Conservation (phyloP, 352 stramenopile genomes). For the Phytophthora gonapodyides region DNA sequence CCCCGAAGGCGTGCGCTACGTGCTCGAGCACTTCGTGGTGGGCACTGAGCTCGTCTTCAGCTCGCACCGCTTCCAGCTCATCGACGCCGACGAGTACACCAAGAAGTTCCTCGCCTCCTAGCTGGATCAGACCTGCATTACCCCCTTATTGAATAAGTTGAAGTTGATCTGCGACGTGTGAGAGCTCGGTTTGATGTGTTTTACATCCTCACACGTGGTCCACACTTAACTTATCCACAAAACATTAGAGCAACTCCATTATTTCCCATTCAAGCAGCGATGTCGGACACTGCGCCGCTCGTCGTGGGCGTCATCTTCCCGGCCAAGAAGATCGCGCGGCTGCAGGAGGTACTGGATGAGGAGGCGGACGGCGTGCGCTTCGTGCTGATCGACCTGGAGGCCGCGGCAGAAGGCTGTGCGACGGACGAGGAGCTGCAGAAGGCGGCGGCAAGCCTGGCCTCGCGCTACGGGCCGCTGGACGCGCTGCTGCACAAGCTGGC, state of each 20-base stretch:
- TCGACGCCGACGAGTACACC: constrained; percentile 84
- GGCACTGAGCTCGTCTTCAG: constrained; percentile 65
- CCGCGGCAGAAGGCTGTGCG: constrained; percentile 24
- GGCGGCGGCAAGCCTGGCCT: constrained; percentile 30
- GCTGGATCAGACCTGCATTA: not conserved
- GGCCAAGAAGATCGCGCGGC: constrained; percentile 80
- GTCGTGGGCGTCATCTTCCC: constrained; percentile 82
- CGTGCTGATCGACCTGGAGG: constrained; percentile 75
- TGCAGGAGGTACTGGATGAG: constrained; percentile 63
- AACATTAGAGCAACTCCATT: too few species aligned
- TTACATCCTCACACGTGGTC: not conserved
- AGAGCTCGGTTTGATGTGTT: too few species aligned
- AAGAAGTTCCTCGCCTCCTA: constrained; percentile 78
- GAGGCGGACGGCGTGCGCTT: constrained; percentile 60
- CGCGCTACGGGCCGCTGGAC: constrained; percentile 55
- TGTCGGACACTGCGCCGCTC: constrained; percentile 31
- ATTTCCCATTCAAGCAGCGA: not conserved
- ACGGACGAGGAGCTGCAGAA: constrained; percentile 33
- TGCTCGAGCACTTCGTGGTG: constrained; percentile 63
- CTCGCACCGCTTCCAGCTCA: constrained; percentile 75
- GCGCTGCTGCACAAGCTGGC: constrained; percentile 82
- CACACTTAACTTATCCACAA: not conserved
- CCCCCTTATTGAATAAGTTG: too few species aligned
- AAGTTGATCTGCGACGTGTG: constrained; percentile 9
- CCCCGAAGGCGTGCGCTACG: constrained; percentile 57